A percentile compares a stretch with the other conserved stretches of the same genome.
Evolutionary conservation across 176 grass and related monocot species (phyloP).

Genomic region (Zoysia japonica): DNA sequence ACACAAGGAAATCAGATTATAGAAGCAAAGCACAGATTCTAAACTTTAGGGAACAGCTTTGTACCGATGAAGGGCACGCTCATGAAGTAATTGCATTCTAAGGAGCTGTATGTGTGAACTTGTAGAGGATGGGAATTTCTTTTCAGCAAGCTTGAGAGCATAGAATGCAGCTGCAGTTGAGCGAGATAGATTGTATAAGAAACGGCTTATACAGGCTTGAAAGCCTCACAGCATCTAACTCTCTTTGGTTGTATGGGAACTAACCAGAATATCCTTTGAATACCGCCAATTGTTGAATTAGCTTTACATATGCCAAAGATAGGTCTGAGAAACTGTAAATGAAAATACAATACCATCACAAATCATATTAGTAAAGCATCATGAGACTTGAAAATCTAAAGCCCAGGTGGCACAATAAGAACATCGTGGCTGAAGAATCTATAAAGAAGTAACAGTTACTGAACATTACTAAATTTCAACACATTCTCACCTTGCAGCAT

Average conservation of each 20-base stretch:
- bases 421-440: not conserved
- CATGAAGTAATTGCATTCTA: conserved; percentile 90
- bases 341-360: conserved; percentile 36
- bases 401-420: conserved; percentile 3
- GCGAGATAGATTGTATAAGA: conserved; percentile 17
- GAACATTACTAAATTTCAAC: conserved; percentile 7
- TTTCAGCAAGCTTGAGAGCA: conserved; percentile 85
- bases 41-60: conserved; percentile 35
- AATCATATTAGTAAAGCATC: conserved; percentile 25
- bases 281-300: conserved; percentile 82
- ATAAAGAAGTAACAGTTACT: conserved; percentile 23
- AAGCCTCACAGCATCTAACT: not conserved
- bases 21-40: conserved; percentile 13
- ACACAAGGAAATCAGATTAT: conserved; percentile 25
- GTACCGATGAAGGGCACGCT: conserved; percentile 83
- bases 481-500: conserved; percentile 80
- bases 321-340: conserved; percentile 76
- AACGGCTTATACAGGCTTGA: conserved; percentile 8
- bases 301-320: conserved; percentile 71
- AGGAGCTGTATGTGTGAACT: conserved; percentile 75
- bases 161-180: conserved; percentile 67
- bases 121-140: conserved; percentile 66
- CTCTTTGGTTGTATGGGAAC: conserved; percentile 23
- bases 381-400: conserved; percentile 17
- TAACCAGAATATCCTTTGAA: conserved; percentile 89